Evolutionary conservation across 257 asterid genomes (phyloP), one percentile per base, ranked within the genome.

Genomic region (Cinchona pubescens): DNA sequence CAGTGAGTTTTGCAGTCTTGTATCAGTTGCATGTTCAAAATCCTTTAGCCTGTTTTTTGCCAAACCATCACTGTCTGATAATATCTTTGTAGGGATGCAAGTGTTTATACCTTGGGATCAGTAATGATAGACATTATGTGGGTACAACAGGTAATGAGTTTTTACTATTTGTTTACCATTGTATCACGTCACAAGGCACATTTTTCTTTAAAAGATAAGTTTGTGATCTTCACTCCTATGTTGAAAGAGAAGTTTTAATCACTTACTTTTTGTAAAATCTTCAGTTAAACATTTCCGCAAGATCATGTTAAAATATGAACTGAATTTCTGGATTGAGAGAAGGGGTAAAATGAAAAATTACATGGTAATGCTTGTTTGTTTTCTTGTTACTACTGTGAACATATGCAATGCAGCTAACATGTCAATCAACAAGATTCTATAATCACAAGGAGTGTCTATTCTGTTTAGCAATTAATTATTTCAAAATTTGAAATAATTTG

Each of bases 51-150:
- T 53, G 27, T 53, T 16, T 59, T 66, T 69, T 16, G 46, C 58
- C 6, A 23, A 46, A 67, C 37, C n/a, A 13, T 69, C 23, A 49
- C 46, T 75, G 71, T 51, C 63, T 74, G 65, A 72, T 67, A 64
- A 70, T 81, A 13, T 45, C 76, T 78, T 73, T 81, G 75, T 86
- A 90, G 94, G 87, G 84, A 53, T 67, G 88, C 72, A 89, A 89
- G 85, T 92, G 97, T 81, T 75, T 92, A 85, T 88, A 85, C 83
- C 92, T 90, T 81, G 97, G 92, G 78, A 88, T 94, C 78, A 83
- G 81, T 88, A 94, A 90, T 77, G 93, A 86, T 67, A 85, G 90
- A 68, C 85, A 83, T 77, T 91, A 89, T 82, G 88, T 76, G 27
- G 97, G 97, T 76, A 90, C 99, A 59, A 86, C 96, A 81, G 97